A percentile compares a stretch with the other conserved stretches of the same genome.
phyloP scores from a whole-genome alignment of 306 rosid species.

The Prunus persica region Prunus_persica_NCBIv2 NC_034011.1:2799501-2800000 shows the following conservation, averaged over 20 bases:
- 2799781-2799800: not conserved
- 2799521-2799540: conserved; percentile 9
- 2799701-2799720: conserved; percentile 29
- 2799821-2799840: not conserved
- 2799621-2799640: not conserved
- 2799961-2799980: not conserved
- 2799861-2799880: not conserved
- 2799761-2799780: not conserved
- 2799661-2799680: conserved; percentile 24
- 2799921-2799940: not conserved
- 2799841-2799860: too few relatives aligned
- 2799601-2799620: conserved; percentile 21
- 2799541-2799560: conserved; percentile 26
- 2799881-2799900: not conserved
- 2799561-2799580: conserved; percentile 1
- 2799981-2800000: not conserved
- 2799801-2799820: not conserved
- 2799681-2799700: conserved; percentile 45
- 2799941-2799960: not conserved
- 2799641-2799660: conserved; percentile 2
- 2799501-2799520: conserved; percentile 41
- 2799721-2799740: conserved; percentile 33
- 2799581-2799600: conserved; percentile 5
- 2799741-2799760: not conserved
- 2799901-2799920: not conserved